Evolutionary conservation across 345 rosid genomes (phyloP).

Genomic region (Brassica incana): DNA sequence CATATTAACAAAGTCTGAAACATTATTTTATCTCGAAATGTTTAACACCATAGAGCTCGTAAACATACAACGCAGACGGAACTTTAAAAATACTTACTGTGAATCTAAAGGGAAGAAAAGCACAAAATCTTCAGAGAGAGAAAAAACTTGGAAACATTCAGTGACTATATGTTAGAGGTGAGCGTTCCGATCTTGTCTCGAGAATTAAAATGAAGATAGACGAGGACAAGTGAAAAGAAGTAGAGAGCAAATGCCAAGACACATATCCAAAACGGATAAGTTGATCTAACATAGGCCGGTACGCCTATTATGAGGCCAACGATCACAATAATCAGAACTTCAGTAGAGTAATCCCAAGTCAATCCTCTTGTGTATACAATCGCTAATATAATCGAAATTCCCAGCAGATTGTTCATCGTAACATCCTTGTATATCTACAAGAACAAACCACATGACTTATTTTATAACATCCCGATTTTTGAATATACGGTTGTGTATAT

Average conservation of each 20-base stretch:
- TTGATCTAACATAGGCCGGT: conserved; percentile 35
- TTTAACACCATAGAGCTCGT: not conserved
- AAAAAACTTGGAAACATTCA: conserved; percentile 7
- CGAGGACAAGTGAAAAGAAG: conserved; percentile 27
- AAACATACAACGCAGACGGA: not conserved
- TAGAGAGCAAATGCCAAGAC: conserved; percentile 32
- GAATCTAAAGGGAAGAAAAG: not conserved
- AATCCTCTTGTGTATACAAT: conserved; percentile 34
- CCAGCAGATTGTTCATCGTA: conserved; percentile 33
- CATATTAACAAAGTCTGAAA: not conserved
- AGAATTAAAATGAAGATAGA: conserved; percentile 29
- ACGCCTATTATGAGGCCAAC: conserved; percentile 31
- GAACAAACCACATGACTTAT: not conserved
- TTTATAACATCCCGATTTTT: too few species aligned
- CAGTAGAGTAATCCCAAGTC: conserved; percentile 30
- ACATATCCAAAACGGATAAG: conserved; percentile 40
- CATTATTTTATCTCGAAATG: not conserved
- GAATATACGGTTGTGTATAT: too few species aligned
- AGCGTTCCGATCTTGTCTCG: not conserved
- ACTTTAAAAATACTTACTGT: not conserved
- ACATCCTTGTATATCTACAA: conserved; percentile 34
- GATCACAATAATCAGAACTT: conserved; percentile 32
- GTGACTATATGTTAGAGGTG: conserved; percentile 3
- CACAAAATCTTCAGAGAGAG: not conserved
- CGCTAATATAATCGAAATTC: conserved; percentile 30